Base-by-base conservation (phyloP, 768 basidiomycete genomes). In the Suillus americanus region DNA sequence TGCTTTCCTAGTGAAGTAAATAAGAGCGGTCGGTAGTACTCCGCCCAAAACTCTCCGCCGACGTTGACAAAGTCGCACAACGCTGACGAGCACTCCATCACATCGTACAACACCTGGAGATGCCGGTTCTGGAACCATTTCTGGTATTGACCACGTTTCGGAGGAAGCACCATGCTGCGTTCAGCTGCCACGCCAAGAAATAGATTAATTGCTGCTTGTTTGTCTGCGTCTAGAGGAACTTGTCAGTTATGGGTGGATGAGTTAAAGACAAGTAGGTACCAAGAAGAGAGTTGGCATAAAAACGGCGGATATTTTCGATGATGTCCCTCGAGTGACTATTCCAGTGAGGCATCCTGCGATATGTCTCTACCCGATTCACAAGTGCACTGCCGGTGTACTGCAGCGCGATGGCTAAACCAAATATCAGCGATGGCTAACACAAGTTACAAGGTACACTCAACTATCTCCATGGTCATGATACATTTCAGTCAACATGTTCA, bases 401-500 rank as follows among this genome's bases (percentile, higher is more conserved):
- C 67, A 97, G 80, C 0, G 97, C 96, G 64, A 99, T 87, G 1
- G 95, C 96, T 96, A 63, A 5, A 38, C 5, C 35, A 20, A 57
- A 62, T 53, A 50, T 65, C 64, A 69, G 63, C 12, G 30, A 37
- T 3, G 18, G 2, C 35, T 25, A 13, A 54, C 37, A 18, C 25
- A 62, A 16, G 12, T 35, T 59, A 6, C 5, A 67, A 45, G 23
- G 5, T 37, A 40, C 23, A 77, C 91, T 71, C 72, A 59, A 95
- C 94, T 96, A 72, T 97, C 95, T 1, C 95, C 95, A 69, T 97
- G 95, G 74, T 97, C 95, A 73, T 97, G 95, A 75, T 96, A 98
- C 95, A 99, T 98, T 78, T 97, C 95, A 4, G 95, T 99, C 69
- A 99, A 73, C 87, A 99, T 95, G 74, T 96, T 95, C 46, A 96